phyloP scores from a whole-genome alignment of 192 early-diverging fungal genomes.

The Podila verticillata region DNA sequence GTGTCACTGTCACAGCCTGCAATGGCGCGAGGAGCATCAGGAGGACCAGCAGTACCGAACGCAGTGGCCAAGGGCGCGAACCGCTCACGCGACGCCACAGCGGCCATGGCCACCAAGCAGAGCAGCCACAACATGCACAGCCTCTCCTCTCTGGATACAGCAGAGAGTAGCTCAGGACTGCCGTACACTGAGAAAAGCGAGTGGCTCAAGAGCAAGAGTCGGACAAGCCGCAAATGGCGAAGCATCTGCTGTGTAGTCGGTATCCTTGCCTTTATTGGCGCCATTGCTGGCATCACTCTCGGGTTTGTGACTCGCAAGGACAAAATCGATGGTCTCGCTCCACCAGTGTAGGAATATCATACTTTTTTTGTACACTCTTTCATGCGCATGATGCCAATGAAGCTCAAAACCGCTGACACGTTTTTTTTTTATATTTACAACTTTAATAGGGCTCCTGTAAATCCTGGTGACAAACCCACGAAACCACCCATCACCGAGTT shows the following conservation, averaged over 20 bases:
- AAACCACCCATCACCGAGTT: slow-evolving; percentile 24
- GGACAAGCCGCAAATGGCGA: slow-evolving; percentile 35
- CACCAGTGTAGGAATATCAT: slow-evolving; percentile 11
- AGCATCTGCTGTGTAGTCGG: slow-evolving; percentile 26
- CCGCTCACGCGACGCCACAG: background rate
- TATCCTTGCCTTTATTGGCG: slow-evolving; percentile 13
- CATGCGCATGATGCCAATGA: background rate
- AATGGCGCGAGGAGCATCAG: background rate
- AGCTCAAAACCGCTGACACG: background rate
- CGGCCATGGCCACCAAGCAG: slow-evolving; percentile 7
- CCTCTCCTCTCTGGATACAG: slow-evolving; percentile 1
- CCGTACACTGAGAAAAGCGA: slow-evolving; percentile 10
- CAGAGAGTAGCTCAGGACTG: too few species aligned
- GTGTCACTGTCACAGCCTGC: slow-evolving; percentile 7
- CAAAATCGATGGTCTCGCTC: slow-evolving; percentile 41
- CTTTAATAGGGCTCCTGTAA: background rate
- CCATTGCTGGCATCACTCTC: slow-evolving; percentile 24
- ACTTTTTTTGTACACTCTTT: slow-evolving; percentile 1
- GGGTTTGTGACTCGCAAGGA: slow-evolving; percentile 21
- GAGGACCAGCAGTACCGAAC: background rate
- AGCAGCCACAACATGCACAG: background rate
- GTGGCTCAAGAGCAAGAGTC: slow-evolving; percentile 25
- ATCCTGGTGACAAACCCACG: background rate
- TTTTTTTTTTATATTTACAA: background rate
- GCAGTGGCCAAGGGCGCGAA: background rate